phyloP scores from a whole-genome alignment of 768 basidiomycete genomes.

The Brasilioporus rufonigricans region DNA sequence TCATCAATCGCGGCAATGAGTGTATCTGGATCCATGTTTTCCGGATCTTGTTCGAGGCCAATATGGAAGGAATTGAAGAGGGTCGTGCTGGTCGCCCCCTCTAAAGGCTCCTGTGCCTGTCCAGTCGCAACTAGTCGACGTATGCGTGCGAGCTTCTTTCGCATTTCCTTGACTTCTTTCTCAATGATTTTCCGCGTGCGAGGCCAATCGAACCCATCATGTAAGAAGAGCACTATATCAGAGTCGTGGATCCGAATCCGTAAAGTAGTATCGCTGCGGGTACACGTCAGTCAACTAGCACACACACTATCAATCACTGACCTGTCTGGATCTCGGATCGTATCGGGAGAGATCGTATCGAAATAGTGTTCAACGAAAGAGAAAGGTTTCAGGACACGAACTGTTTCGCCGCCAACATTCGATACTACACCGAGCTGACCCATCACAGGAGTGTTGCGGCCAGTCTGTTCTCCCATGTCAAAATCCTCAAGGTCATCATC shows the following conservation, averaged over 20 bases:
- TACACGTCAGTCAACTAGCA: constrained; percentile 20
- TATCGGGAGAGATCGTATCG: constrained; percentile 58
- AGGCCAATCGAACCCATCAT: constrained; percentile 95
- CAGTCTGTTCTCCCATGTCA: constrained; percentile 32
- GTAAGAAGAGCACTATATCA: constrained; percentile 68
- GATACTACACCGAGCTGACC: constrained; percentile 48
- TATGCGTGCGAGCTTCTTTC: constrained; percentile 82
- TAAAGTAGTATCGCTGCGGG: constrained; percentile 47
- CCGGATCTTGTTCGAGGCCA: constrained; percentile 77
- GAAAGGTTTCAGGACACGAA: constrained; percentile 72
- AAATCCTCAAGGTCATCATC: constrained; percentile 77
- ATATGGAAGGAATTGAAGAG: constrained; percentile 96
- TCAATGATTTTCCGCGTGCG: constrained; percentile 85
- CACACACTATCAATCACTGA: constrained; percentile 30
- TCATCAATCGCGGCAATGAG: constrained; percentile 92
- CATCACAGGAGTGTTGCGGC: constrained; percentile 12
- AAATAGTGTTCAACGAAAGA: constrained; percentile 73
- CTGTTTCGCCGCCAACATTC: constrained; percentile 78
- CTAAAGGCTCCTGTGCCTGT: constrained; percentile 75
- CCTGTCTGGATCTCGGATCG: constrained; percentile 44
- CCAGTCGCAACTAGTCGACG: constrained; percentile 89
- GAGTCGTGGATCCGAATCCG: constrained; percentile 57
- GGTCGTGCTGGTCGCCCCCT: constrained; percentile 68
- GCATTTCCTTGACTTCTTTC: constrained; percentile 84
- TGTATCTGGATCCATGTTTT: constrained; percentile 69